Evolutionary conservation across 345 rosid genomes (phyloP).

Genomic region (Citrus glauca): DNA sequence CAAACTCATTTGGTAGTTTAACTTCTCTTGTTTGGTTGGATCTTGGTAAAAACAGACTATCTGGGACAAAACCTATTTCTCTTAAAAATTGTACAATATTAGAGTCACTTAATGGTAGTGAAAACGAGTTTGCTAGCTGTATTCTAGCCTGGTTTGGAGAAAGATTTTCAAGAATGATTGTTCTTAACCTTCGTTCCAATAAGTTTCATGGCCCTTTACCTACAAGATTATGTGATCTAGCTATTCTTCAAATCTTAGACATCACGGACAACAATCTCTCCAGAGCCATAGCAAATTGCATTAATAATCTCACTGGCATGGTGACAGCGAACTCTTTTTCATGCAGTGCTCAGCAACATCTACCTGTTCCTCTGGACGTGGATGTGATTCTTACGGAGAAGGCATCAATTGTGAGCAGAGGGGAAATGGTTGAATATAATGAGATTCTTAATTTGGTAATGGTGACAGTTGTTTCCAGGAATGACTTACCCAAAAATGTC

Average conservation of each 20-base stretch:
- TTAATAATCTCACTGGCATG: slow-evolving; percentile 1
- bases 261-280: slow-evolving; percentile 11
- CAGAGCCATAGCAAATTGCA: slow-evolving; percentile 7
- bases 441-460: background rate
- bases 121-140: no score
- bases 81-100: no score
- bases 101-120: no score
- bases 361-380: background rate
- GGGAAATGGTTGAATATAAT: background rate
- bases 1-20: no score
- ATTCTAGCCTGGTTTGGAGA: no score
- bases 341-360: background rate
- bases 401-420: background rate
- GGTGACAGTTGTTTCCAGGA: background rate
- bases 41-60: no score
- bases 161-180: background rate
- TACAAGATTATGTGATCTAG: background rate
- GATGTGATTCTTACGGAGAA: background rate
- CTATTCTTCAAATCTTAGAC: slow-evolving; percentile 1
- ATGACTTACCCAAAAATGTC: background rate
- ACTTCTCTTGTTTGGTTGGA: no score
- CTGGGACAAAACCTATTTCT: no score
- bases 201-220: slow-evolving; percentile 6
- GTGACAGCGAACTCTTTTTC: background rate
- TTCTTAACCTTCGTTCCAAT: background rate